These are phyloP conservation scores for Sporothrix brasiliensis DNA, from an alignment of 2,329 filamentous ascomycete genomes.

Conservation along the genomic window DNA sequence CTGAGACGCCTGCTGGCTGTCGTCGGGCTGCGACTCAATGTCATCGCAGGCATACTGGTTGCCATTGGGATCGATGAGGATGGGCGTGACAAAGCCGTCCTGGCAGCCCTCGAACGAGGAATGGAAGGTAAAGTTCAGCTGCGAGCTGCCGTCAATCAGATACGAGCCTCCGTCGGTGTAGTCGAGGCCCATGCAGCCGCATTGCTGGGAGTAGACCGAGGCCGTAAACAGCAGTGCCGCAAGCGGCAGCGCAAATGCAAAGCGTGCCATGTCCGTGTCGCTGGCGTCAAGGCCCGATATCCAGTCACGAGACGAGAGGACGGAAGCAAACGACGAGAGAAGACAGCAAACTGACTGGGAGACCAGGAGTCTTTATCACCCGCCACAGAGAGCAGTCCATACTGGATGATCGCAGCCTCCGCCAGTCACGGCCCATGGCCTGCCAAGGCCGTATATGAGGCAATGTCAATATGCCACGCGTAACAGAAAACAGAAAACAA, in stretches of 20 bases:
- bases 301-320: not conserved
- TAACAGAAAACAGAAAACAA: not conserved
- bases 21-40: conserved; percentile 33
- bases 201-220: conserved; percentile 25
- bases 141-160: conserved; percentile 36
- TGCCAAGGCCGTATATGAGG: not conserved
- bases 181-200: conserved; percentile 37
- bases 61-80: conserved; percentile 36
- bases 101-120: conserved; percentile 37
- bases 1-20: conserved; percentile 30
- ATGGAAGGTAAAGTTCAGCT: conserved; percentile 36
- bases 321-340: not conserved
- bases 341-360: not conserved
- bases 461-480: conserved; percentile 14
- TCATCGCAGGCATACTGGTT: conserved; percentile 35
- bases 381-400: not conserved
- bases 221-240: not conserved
- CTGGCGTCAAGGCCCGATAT: not conserved
- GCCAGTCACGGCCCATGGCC: not conserved
- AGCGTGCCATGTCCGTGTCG: conserved; percentile 3
- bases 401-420: not conserved
- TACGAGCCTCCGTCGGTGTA: conserved; percentile 39
- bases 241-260: conserved; percentile 1
- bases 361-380: not conserved
- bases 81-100: conserved; percentile 35